Evolutionary conservation across 2,329 filamentous ascomycete species (phyloP).

Genomic region (Waltergamsia citrina): DNA sequence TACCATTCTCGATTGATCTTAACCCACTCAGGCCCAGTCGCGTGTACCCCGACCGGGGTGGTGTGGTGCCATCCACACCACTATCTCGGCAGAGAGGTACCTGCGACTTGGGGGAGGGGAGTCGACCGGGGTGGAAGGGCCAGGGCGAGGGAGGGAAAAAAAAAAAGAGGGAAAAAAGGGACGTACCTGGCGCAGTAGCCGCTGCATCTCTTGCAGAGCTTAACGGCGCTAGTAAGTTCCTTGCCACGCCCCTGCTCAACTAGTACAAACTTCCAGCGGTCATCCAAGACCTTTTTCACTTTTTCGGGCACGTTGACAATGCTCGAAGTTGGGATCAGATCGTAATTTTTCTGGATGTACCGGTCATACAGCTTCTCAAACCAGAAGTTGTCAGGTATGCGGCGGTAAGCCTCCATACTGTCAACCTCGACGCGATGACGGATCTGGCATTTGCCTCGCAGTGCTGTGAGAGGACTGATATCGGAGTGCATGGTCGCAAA

Average conservation of each 20-base stretch:
- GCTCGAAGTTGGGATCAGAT: slow-evolving; percentile 82
- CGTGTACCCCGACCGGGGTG: slow-evolving; percentile 3
- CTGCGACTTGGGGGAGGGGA: not conserved
- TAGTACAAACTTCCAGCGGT: slow-evolving; percentile 93
- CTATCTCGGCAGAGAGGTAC: not conserved
- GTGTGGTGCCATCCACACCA: slow-evolving; percentile 2
- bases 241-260: slow-evolving; percentile 91
- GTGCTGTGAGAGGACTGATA: slow-evolving; percentile 80
- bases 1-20: no score
- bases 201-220: slow-evolving; percentile 87
- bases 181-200: slow-evolving; percentile 83
- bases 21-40: no score
- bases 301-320: slow-evolving; percentile 95
- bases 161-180: slow-evolving; percentile 4
- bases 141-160: slow-evolving; percentile 4
- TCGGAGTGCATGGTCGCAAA: slow-evolving; percentile 99
- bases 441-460: slow-evolving; percentile 90
- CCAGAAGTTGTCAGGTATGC: slow-evolving; percentile 82
- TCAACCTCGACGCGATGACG: slow-evolving; percentile 79
- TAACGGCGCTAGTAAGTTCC: slow-evolving; percentile 91
- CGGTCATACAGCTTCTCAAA: slow-evolving; percentile 96
- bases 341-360: slow-evolving; percentile 97
- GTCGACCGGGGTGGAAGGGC: slow-evolving; percentile 1
- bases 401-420: slow-evolving; percentile 76
- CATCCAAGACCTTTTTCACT: slow-evolving; percentile 91